Base-by-base conservation (phyloP, 768 basidiomycete species). In the Lepiota brunneoincarnata region DNA sequence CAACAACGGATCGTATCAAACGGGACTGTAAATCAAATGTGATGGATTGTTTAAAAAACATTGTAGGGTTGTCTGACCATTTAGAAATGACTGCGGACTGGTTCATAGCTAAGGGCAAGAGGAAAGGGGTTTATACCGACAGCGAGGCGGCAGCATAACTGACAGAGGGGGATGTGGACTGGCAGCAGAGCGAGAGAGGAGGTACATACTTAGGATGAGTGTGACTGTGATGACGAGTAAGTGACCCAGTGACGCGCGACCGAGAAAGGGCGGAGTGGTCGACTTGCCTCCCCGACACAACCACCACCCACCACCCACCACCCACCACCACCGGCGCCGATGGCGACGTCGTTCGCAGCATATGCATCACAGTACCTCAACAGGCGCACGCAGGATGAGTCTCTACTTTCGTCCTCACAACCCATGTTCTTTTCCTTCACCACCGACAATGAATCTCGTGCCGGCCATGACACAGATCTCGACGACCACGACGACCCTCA, bases 361-460 rank as follows among this genome's bases (percentile, higher is more conserved):
- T 91, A 88, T 73, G 89, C 89, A 46, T 91, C 89, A 40, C 88
- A 90, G 61, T 91, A 90, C 66, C 74, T 91, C 67, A 84, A 78
- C 65, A 78, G 80, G 60, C 83, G 82, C 62, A 77, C 70, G 46
- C 56, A 63, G 55, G 65, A 72, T 55, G 73, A 75, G 54, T 74
- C 80, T 35, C 80, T 78, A 60, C 71, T 80, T 62, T 78, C 80
- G 37, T 79, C 82, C 18, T 84, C 83, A 36, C 89, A 90, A 69
- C 90, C 91, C 50, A 81, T 93, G 68, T 93, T 93, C 77, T 93
- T 89, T 77, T 92, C 90, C 17, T 91, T 92, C 69, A 85, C 85
- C 41, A 89, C 89, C 58, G 87, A 89, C 71, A 78, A 84, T 50
- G 87, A 78, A 51, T 83, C 74, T 55, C 66, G 79, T 66, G 70